Conservation (phyloP, 202 grass and related monocot species). For the Hordeum pubiflorum region DNA sequence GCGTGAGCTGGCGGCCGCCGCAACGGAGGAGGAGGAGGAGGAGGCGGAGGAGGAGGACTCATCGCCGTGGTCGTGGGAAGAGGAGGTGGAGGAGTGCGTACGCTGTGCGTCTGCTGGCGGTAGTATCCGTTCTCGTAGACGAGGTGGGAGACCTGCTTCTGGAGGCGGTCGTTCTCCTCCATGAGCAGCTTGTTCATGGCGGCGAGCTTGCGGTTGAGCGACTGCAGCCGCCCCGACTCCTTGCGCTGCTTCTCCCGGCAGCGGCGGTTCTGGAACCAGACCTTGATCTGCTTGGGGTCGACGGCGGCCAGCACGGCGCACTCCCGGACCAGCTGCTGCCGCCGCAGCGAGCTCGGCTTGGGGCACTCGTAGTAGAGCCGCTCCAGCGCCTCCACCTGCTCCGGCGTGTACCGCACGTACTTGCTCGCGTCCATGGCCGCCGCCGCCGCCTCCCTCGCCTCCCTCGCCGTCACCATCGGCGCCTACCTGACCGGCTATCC, state of each 20-base stretch:
- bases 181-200: conserved; percentile 90
- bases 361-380: conserved; percentile 73
- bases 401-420: conserved; percentile 75
- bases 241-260: conserved; percentile 85
- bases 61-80: not conserved
- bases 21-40: not conserved
- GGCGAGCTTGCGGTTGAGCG: conserved; percentile 66
- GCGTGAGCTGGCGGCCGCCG: not conserved
- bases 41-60: not conserved
- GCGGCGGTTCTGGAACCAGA: conserved; percentile 79
- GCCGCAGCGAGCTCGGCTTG: conserved; percentile 67
- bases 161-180: conserved; percentile 85
- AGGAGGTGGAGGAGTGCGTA: not conserved
- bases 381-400: conserved; percentile 77
- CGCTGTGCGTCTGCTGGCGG: conserved; percentile 54
- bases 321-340: conserved; percentile 68
- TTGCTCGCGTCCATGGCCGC: conserved; percentile 51
- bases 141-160: conserved; percentile 78
- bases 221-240: conserved; percentile 56
- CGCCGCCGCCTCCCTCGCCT: conserved; percentile 20
- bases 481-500: not conserved
- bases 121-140: conserved; percentile 72
- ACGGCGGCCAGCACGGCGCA: conserved; percentile 56
- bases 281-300: conserved; percentile 81
- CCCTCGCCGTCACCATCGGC: conserved; percentile 20